Conservation (phyloP, 768 basidiomycete genomes). For the Pisolithus albus region DNA sequence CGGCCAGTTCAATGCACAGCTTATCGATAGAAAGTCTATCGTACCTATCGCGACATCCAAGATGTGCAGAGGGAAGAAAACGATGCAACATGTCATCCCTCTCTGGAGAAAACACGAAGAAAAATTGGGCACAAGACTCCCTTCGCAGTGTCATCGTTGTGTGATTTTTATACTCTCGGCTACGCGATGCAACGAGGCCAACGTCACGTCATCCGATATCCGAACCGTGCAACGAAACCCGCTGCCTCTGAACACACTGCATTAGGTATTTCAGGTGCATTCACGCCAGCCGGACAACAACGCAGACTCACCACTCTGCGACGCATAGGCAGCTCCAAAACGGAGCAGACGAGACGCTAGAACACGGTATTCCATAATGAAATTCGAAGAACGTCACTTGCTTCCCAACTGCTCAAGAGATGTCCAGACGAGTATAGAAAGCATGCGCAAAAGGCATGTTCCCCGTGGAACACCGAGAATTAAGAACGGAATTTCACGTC, state of each 20-base stretch:
- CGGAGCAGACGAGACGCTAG: no score
- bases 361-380: no score
- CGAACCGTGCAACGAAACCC: neutral
- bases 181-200: conserved; percentile 6
- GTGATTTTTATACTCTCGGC: conserved; percentile 9
- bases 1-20: neutral
- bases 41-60: conserved; percentile 14
- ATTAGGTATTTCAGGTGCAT: neutral
- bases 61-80: conserved; percentile 11
- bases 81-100: conserved; percentile 8
- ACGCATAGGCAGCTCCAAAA: no score
- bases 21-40: conserved; percentile 21
- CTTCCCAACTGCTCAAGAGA: no score
- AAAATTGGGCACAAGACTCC: neutral
- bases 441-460: neutral
- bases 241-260: neutral
- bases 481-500: neutral
- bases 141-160: neutral
- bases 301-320: no score
- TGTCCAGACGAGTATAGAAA: neutral
- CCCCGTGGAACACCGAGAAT: neutral
- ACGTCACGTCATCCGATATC: conserved; percentile 4
- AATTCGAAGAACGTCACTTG: no score
- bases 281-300: neutral
- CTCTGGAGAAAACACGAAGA: neutral